Evolutionary conservation across 2,329 filamentous ascomycete species (phyloP), one percentile per base, ranked within the genome.

Genomic region (Nemania serpens): DNA sequence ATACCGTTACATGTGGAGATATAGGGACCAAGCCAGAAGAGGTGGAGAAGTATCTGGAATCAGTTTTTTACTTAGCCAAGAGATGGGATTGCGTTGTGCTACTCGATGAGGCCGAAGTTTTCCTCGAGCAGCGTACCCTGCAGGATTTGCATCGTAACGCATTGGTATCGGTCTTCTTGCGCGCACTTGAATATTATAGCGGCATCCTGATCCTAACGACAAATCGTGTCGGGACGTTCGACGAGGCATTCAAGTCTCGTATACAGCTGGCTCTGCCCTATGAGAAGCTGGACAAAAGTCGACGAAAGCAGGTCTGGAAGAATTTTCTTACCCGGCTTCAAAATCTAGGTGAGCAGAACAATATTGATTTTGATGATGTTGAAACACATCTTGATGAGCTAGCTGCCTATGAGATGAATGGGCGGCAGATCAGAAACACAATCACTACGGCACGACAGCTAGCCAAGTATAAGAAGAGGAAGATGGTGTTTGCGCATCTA

Each of bases 121-220:
- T 53, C 25, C 15, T 66, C 65, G 66, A 68, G 39, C 53, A 70
- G 42, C 57, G 68, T 7, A 63, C 48, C 0, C 33, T 64, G 1
- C 25, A 41, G 5, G 63, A 69, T 29, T 63, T 68, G 1, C 25
- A 62, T 0, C 59, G 68, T 0, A 70, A 71, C 37, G 64, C 66
- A 0, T 54, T 70, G 0, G 68, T 69, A 3, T 67, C 67, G 0
- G 74, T 75, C 13, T 73, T 76, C 55, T 70, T 80, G 12, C 73
- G 76, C 11, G 70, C 72, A 5, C 66, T 80, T 2, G 74, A 78
- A 34, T 78, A 79, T 59, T 79, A 78, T 52, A 66, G 74, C 9
- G 78, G 78, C 42, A 76, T 80, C 50, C 68, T 77, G 3, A 74
- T 79, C 57, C 70, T 79, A 0, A 80, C 78, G 2, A 72, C 74